Conservation (phyloP, 108 stramenopile species). For the Poteriospumella lacustris region DNA sequence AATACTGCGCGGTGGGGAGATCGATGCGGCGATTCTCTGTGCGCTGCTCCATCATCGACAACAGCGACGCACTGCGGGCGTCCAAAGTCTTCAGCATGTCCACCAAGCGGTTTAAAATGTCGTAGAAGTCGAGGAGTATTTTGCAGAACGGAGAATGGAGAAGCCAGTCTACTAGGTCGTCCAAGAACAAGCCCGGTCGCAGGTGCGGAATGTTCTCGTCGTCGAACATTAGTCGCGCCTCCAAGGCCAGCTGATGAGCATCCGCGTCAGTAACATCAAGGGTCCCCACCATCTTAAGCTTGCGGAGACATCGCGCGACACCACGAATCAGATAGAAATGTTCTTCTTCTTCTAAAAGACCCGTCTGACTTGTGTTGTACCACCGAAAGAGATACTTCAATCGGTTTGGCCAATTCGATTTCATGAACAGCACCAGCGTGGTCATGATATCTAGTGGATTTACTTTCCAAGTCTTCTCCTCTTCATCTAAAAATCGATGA, state of each 20-base stretch:
- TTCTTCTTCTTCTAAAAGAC: conserved; percentile 10
- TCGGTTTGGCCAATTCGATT: neutral
- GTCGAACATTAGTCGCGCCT: neutral
- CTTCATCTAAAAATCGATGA: too few relatives aligned
- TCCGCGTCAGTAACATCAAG: conserved; percentile 9
- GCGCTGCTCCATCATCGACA: neutral
- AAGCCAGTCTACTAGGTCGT: neutral
- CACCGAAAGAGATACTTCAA: neutral
- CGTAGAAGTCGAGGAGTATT: neutral
- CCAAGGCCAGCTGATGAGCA: neutral
- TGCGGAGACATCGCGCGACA: neutral
- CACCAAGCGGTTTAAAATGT: neutral
- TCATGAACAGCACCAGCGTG: neutral
- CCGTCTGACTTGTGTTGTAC: neutral
- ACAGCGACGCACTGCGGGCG: neutral
- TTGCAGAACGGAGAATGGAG: neutral
- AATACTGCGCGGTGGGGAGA: too few relatives aligned
- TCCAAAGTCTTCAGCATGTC: neutral
- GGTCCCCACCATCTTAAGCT: neutral
- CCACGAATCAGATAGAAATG: neutral
- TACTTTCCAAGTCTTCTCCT: too few relatives aligned
- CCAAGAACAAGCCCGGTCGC: neutral
- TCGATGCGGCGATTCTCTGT: too few relatives aligned
- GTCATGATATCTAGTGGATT: neutral
- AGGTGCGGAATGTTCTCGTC: neutral